Percentiles rank a stretch among this genome's conserved stretches.
These are phyloP conservation scores for Leccinum disarticulatum DNA, from an alignment of 768 basidiomycete genomes.

Conservation along the genomic window DNA sequence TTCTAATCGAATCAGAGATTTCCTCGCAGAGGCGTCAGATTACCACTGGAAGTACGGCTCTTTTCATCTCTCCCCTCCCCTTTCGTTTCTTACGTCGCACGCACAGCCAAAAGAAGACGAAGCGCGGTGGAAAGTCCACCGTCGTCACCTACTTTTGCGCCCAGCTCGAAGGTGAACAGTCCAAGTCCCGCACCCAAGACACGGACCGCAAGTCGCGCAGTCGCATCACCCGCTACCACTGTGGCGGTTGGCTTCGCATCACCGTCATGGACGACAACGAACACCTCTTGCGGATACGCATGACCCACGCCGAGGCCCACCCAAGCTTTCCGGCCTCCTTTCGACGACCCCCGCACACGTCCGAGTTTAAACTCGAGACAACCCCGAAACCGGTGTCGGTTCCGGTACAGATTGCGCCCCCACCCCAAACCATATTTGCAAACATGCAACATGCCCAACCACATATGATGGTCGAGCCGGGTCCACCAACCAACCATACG, in stretches of 20 bases:
- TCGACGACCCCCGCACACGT: conserved; percentile 33
- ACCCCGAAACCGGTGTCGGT: conserved; percentile 26
- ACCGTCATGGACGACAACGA: conserved; percentile 39
- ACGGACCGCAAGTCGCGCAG: conserved; percentile 35
- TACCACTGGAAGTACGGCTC: conserved; percentile 36
- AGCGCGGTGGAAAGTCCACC: conserved; percentile 35
- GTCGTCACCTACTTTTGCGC: conserved; percentile 38
- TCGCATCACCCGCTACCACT: conserved; percentile 36
- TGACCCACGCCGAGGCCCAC: conserved; percentile 36
- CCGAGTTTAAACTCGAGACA: conserved; percentile 34
- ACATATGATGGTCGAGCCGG: conserved; percentile 23
- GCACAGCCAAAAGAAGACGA: conserved; percentile 34
- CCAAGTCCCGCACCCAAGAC: conserved; percentile 34
- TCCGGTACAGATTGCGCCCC: conserved; percentile 9
- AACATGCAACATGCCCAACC: conserved; percentile 20
- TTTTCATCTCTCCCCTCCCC: background rate
- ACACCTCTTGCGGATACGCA: conserved; percentile 34
- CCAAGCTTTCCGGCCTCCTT: conserved; percentile 34
- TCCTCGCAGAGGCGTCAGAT: conserved; percentile 34
- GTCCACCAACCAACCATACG: conserved; percentile 12
- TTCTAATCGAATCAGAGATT: conserved; percentile 36
- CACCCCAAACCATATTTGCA: conserved; percentile 24
- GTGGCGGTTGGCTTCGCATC: conserved; percentile 36
- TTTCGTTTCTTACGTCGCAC: background rate
- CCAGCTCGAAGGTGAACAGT: conserved; percentile 35